These are phyloP conservation scores for Casuarina cunninghamiana DNA, from an alignment of 306 rosid species.

Conservation along the genomic window DNA sequence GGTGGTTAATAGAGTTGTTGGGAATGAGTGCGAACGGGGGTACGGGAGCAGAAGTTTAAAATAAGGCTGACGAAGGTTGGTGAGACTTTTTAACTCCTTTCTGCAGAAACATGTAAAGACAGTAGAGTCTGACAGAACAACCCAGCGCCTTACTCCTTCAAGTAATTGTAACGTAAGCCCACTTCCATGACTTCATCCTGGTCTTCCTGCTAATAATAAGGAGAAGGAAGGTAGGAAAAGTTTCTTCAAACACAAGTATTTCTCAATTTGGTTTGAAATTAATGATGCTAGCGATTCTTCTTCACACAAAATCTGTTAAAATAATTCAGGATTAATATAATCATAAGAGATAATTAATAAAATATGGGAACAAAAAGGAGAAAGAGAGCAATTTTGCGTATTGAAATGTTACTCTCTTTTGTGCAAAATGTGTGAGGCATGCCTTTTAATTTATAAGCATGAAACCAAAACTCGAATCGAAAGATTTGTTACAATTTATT, in stretches of 20 bases:
- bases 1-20: conserved; percentile 20
- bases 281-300: background rate
- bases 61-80: conserved; percentile 35
- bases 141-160: background rate
- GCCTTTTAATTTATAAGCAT: too few relatives aligned
- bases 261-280: background rate
- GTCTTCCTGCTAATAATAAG: background rate
- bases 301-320: background rate
- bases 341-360: too few relatives aligned
- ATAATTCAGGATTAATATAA: too few relatives aligned
- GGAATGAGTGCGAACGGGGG: background rate
- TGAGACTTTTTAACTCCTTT: background rate
- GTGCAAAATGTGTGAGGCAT: too few relatives aligned
- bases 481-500: too few relatives aligned
- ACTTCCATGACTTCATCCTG: background rate
- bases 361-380: too few relatives aligned
- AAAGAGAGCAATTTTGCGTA: too few relatives aligned
- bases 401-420: too few relatives aligned
- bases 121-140: background rate
- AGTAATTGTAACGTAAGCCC: background rate
- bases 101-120: background rate
- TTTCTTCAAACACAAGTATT: background rate
- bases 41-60: background rate
- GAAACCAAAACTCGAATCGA: too few relatives aligned
- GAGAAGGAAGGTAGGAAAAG: background rate